These are phyloP conservation scores for Quercus agrifolia DNA, from an alignment of 306 rosid species.

Conservation along the genomic window DNA sequence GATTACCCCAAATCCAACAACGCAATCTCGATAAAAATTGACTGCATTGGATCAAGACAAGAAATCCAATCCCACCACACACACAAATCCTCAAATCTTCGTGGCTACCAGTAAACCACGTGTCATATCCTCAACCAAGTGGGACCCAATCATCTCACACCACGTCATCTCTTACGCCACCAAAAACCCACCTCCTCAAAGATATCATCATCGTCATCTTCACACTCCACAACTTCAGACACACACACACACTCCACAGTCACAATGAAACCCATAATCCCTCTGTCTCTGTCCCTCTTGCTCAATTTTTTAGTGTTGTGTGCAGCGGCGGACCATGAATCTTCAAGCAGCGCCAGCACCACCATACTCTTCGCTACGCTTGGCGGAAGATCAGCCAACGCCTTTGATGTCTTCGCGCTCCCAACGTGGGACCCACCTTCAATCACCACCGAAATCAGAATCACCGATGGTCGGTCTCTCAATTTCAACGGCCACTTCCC, in stretches of 20 bases:
- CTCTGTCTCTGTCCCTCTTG: not conserved
- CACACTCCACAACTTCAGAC: not conserved
- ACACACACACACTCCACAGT: not conserved
- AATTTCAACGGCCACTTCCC: slow-evolving; percentile 89
- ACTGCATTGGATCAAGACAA: too few relatives aligned
- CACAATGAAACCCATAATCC: slow-evolving; percentile 23
- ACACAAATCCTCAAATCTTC: not conserved
- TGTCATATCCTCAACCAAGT: not conserved
- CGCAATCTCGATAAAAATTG: too few relatives aligned
- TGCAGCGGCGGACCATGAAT: slow-evolving; percentile 18
- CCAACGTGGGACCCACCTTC: slow-evolving; percentile 24
- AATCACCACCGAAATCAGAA: slow-evolving; percentile 29
- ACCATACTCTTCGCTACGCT: slow-evolving; percentile 56
- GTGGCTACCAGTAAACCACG: not conserved
- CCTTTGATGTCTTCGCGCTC: slow-evolving; percentile 67
- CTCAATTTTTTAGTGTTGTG: not conserved
- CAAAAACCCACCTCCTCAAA: too few relatives aligned
- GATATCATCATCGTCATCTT: not conserved
- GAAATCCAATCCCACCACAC: too few relatives aligned
- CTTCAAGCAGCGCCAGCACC: slow-evolving; percentile 32
- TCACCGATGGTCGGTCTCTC: slow-evolving; percentile 76
- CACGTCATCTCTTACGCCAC: not conserved
- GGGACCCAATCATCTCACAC: not conserved
- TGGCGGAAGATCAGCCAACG: slow-evolving; percentile 56
- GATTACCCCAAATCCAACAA: too few relatives aligned